Conservation (phyloP, 2,329 filamentous ascomycete species). For the Verticillium longisporum region DNA sequence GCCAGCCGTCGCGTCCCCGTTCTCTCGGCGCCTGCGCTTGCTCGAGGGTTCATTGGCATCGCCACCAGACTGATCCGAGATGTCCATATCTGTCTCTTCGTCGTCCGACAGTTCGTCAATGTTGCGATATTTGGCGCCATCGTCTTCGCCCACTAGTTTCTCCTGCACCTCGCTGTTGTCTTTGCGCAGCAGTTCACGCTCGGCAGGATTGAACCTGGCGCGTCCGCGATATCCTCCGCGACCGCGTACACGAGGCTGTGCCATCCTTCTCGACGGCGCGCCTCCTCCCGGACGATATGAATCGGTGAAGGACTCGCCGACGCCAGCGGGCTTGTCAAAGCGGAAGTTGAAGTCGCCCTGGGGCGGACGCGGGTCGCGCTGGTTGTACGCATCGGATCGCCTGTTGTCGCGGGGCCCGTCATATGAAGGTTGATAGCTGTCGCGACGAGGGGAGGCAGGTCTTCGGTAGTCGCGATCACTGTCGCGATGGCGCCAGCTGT, state of each 20-base stretch:
- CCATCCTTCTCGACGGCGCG: neutral
- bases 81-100: constrained; percentile 58
- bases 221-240: constrained; percentile 17
- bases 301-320: constrained; percentile 27
- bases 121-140: constrained; percentile 44
- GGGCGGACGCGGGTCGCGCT: constrained; percentile 17
- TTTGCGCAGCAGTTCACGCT: constrained; percentile 42
- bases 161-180: constrained; percentile 26
- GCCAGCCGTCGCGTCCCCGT: constrained; percentile 25
- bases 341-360: constrained; percentile 51
- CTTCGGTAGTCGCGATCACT: neutral
- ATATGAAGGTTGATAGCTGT: neutral
- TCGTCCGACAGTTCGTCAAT: constrained; percentile 56
- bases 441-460: neutral
- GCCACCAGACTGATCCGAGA: constrained; percentile 42
- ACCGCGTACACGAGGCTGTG: constrained; percentile 8
- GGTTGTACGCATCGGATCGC: neutral
- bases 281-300: constrained; percentile 21
- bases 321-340: constrained; percentile 42
- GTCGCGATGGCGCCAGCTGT: neutral
- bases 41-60: constrained; percentile 31
- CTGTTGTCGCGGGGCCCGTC: neutral
- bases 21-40: constrained; percentile 33
- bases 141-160: constrained; percentile 37
- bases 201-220: constrained; percentile 29